phyloP scores from a whole-genome alignment of 208 protist species.

The Phytomonas sp. region DNA sequence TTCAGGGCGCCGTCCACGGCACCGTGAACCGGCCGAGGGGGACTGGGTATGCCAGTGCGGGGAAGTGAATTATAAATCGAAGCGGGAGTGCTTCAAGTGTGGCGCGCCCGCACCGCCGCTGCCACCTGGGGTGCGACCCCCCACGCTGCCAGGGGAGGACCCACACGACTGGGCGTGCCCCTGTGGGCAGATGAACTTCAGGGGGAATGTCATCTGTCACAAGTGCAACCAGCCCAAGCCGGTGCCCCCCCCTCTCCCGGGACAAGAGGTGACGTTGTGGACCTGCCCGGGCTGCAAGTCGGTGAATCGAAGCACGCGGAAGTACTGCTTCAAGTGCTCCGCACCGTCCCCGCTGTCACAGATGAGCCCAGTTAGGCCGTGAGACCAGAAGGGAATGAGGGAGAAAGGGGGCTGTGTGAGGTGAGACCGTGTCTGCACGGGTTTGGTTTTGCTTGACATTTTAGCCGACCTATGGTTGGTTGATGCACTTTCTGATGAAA shows the following conservation, averaged over 20 bases:
- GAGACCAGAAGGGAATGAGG: not conserved
- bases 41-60: constrained; percentile 88
- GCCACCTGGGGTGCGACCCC: constrained; percentile 74
- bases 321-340: constrained; percentile 83
- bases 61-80: constrained; percentile 76
- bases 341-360: constrained; percentile 53
- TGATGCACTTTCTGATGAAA: not conserved
- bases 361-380: constrained; percentile 45
- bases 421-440: no score
- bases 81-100: constrained; percentile 89
- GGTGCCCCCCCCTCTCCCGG: constrained; percentile 56
- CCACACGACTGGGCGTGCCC: constrained; percentile 87
- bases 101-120: constrained; percentile 78
- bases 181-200: constrained; percentile 89
- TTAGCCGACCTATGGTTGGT: not conserved
- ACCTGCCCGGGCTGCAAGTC: constrained; percentile 79
- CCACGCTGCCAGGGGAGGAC: constrained; percentile 80
- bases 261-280: constrained; percentile 77
- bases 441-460: not conserved
- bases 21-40: constrained; percentile 64
- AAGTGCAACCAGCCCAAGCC: constrained; percentile 85
- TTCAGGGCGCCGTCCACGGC: constrained; percentile 19
- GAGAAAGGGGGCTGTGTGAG: no score
- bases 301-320: constrained; percentile 64
- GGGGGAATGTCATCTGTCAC: constrained; percentile 73